A percentile compares a stretch with the other conserved stretches of the same genome.
Conservation (phyloP, 2,329 filamentous ascomycete genomes). For the Hypoxylon sp. region DNA sequence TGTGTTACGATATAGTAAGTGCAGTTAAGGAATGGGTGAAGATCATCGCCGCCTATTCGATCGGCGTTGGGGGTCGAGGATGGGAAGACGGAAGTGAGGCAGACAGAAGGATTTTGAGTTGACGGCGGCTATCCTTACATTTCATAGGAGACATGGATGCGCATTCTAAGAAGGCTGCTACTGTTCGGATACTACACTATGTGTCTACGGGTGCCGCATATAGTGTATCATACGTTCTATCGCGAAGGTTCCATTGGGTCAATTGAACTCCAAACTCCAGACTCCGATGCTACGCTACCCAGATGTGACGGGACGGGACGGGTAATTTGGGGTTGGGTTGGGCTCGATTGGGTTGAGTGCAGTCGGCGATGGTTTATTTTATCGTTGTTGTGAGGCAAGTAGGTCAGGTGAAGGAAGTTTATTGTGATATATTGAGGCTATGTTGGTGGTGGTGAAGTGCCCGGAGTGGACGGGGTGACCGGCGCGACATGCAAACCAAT, state of each 20-base stretch:
- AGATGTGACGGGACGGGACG: not conserved
- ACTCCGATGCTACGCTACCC: not conserved
- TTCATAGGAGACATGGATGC: not conserved
- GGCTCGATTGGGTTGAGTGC: not conserved
- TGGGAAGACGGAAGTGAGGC: not conserved
- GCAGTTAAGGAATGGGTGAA: not conserved
- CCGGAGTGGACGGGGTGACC: not conserved
- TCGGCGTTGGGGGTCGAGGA: not conserved
- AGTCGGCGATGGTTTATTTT: not conserved
- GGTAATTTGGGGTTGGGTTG: not conserved
- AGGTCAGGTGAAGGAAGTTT: not conserved
- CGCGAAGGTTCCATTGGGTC: not conserved
- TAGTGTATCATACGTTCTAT: not conserved
- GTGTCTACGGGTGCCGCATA: not conserved
- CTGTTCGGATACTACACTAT: not conserved
- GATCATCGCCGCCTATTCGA: not conserved
- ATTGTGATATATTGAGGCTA: not conserved
- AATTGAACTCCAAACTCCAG: not conserved
- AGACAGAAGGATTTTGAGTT: not conserved
- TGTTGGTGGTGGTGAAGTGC: not conserved
- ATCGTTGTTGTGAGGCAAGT: not conserved
- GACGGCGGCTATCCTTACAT: not conserved
- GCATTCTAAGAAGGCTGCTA: not conserved
- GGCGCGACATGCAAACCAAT: not conserved
- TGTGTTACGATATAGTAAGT: not conserved